phyloP scores from a whole-genome alignment of 1,284 basidiomycete genomes.

The Cystobasidium pallidum region DNA sequence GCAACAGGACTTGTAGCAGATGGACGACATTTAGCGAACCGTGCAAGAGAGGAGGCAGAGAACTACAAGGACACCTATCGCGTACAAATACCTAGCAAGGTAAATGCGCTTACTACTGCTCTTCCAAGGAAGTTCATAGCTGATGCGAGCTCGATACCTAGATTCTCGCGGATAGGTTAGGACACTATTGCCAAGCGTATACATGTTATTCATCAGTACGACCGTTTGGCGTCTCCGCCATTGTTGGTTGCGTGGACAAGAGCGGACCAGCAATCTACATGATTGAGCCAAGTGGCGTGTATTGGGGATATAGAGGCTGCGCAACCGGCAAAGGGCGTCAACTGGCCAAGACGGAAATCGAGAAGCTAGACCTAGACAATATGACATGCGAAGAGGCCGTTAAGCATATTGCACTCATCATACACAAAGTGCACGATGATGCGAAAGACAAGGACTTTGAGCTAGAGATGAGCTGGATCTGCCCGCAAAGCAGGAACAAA shows the following conservation, averaged over 20 bases:
- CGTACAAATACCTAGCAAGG: conserved; percentile 78
- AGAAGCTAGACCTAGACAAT: conserved; percentile 85
- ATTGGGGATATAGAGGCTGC: conserved; percentile 84
- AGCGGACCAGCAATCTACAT: conserved; percentile 87
- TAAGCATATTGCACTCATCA: conserved; percentile 89
- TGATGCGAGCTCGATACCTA: conserved; percentile 55
- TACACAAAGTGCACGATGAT: conserved; percentile 97
- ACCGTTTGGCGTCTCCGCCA: conserved; percentile 92
- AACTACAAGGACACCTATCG: conserved; percentile 77
- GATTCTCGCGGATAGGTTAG: conserved; percentile 80
- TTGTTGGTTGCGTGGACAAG: conserved; percentile 88
- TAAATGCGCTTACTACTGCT: conserved; percentile 54
- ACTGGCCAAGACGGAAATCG: conserved; percentile 95
- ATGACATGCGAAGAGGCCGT: conserved; percentile 83
- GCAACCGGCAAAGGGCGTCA: conserved; percentile 96
- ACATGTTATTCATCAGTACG: conserved; percentile 97
- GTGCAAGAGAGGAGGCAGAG: conserved; percentile 81
- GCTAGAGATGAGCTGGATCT: conserved; percentile 96
- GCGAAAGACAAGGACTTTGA: conserved; percentile 97
- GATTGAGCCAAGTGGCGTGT: conserved; percentile 93
- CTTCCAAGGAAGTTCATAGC: neutral
- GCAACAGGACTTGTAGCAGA: conserved; percentile 93
- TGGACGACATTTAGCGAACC: conserved; percentile 82
- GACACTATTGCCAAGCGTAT: conserved; percentile 89
- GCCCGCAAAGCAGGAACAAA: conserved; percentile 77